Evolutionary conservation across 495 filamentous ascomycete genomes (phyloP).

Genomic region (Neurospora sp.): DNA sequence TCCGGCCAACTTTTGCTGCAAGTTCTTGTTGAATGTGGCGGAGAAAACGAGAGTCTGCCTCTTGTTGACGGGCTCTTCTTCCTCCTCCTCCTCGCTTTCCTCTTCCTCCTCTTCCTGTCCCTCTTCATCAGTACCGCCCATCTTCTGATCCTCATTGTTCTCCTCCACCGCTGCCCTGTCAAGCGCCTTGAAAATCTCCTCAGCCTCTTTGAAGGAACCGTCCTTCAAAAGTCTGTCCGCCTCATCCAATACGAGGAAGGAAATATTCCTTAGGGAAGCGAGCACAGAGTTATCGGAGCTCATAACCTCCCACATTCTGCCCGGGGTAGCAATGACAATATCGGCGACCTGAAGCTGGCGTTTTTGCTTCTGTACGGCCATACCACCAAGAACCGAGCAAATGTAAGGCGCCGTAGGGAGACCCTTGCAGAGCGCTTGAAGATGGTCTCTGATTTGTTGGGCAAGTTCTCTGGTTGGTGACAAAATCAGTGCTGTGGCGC

Average conservation of each 20-base stretch:
- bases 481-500: constrained; percentile 75
- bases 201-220: constrained; percentile 88
- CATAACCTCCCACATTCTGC: constrained; percentile 88
- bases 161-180: constrained; percentile 35
- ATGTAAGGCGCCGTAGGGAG: constrained; percentile 58
- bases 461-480: constrained; percentile 90
- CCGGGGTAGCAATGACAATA: constrained; percentile 86
- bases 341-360: constrained; percentile 67
- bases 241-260: constrained; percentile 87
- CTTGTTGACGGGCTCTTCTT: constrained; percentile 15
- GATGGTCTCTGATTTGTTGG: constrained; percentile 76
- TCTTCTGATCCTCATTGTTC: constrained; percentile 3
- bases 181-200: constrained; percentile 70
- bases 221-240: constrained; percentile 87
- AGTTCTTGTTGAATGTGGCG: constrained; percentile 80
- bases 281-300: constrained; percentile 44
- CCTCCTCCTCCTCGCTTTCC: constrained; percentile 18
- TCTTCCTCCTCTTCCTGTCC: constrained; percentile 28
- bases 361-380: constrained; percentile 88
- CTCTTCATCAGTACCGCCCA: constrained; percentile 34
- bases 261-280: constrained; percentile 57
- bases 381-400: constrained; percentile 73
- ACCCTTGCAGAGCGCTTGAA: constrained; percentile 57
- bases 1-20: constrained; percentile 82
- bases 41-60: constrained; percentile 94